Evolutionary conservation across 305 asterid species (phyloP).

Genomic region (Fraxinus ornus): DNA sequence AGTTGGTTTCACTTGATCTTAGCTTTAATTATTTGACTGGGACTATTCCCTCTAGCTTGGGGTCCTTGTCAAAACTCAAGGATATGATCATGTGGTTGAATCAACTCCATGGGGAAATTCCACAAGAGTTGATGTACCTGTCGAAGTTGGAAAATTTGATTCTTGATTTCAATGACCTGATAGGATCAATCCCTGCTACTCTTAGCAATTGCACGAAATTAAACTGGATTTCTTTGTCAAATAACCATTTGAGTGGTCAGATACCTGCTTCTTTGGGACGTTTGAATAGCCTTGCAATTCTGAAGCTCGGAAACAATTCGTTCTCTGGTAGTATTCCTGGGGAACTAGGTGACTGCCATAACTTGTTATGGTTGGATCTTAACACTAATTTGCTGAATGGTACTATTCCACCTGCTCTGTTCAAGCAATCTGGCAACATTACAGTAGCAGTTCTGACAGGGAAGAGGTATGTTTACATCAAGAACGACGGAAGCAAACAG

Average conservation of each 20-base stretch:
- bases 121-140: constrained; percentile 57
- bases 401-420: constrained; percentile 62
- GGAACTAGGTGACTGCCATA: constrained; percentile 71
- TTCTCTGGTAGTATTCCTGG: constrained; percentile 60
- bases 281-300: constrained; percentile 47
- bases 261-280: constrained; percentile 65
- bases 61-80: constrained; percentile 45
- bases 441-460: constrained; percentile 63
- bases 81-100: constrained; percentile 63
- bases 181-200: constrained; percentile 56
- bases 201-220: constrained; percentile 62
- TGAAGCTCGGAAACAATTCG: constrained; percentile 59
- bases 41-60: constrained; percentile 55
- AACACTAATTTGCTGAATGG: constrained; percentile 65
- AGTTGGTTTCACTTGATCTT: constrained; percentile 58
- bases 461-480: constrained; percentile 64
- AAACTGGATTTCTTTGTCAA: constrained; percentile 68
- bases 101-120: constrained; percentile 68
- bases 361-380: constrained; percentile 84
- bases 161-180: constrained; percentile 62
- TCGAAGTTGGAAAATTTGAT: constrained; percentile 54
- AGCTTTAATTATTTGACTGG: constrained; percentile 57
- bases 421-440: constrained; percentile 86
- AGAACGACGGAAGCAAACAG: constrained; percentile 77
- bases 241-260: constrained; percentile 48